phyloP scores from a whole-genome alignment of 1,139 yeast species.

The Sugiyamaella grinbergsii region DNA sequence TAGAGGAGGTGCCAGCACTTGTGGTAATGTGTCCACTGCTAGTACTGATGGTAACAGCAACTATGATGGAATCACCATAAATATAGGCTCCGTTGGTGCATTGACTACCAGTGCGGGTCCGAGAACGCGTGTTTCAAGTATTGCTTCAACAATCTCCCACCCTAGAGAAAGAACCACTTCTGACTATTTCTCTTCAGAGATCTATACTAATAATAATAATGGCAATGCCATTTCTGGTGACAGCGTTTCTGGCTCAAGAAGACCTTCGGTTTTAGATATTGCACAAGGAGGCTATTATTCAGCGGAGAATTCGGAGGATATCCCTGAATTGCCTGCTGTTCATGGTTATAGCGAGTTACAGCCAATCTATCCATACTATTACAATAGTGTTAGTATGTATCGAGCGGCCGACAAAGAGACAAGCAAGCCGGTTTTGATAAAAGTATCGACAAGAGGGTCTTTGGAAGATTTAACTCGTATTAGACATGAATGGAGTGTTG shows the following conservation, averaged over 20 bases:
- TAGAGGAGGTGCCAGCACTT: slow-evolving; percentile 1
- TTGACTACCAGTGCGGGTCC: too few species aligned
- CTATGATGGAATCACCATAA: slow-evolving; percentile 4
- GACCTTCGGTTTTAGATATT: slow-evolving; percentile 16
- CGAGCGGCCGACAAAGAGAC: slow-evolving; percentile 30
- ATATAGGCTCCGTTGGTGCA: not conserved
- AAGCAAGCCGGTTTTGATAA: slow-evolving; percentile 32
- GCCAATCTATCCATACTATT: slow-evolving; percentile 34
- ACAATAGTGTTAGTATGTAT: slow-evolving; percentile 35
- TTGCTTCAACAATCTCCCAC: not conserved
- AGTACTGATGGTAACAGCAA: not conserved
- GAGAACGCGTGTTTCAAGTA: slow-evolving; percentile 3
- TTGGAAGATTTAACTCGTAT: slow-evolving; percentile 37
- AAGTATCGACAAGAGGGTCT: slow-evolving; percentile 34
- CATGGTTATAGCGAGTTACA: slow-evolving; percentile 33
- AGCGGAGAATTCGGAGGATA: slow-evolving; percentile 11
- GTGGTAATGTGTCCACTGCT: not conserved
- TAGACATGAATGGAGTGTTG: slow-evolving; percentile 38
- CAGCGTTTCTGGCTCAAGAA: slow-evolving; percentile 4
- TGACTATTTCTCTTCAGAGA: not conserved
- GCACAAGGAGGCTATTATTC: slow-evolving; percentile 4
- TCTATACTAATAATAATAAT: not conserved
- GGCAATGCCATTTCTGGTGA: not conserved
- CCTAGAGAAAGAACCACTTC: not conserved
- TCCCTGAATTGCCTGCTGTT: slow-evolving; percentile 23